These are phyloP conservation scores for Globisporangium emineosum DNA, from an alignment of 352 stramenopile genomes.

Conservation along the genomic window DNA sequence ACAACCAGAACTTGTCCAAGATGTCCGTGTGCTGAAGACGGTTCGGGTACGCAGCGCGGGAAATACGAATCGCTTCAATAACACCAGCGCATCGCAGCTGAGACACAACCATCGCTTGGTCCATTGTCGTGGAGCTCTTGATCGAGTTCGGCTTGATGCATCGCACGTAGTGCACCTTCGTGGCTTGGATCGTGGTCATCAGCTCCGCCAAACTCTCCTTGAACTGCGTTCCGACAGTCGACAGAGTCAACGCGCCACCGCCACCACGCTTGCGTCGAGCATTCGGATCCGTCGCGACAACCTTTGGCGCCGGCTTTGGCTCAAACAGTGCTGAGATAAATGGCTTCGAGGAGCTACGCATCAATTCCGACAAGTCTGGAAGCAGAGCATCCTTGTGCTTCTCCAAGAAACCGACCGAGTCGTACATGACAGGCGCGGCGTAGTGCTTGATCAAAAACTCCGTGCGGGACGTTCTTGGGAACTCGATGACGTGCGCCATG, in stretches of 20 bases:
- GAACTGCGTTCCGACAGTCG: slow-evolving; percentile 90
- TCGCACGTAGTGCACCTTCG: slow-evolving; percentile 97
- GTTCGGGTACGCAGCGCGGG: slow-evolving; percentile 97
- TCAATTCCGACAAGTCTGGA: slow-evolving; percentile 91
- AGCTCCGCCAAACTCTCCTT: slow-evolving; percentile 91
- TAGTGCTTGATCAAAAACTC: slow-evolving; percentile 96
- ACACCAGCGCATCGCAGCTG: slow-evolving; percentile 98
- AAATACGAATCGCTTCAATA: slow-evolving; percentile 98
- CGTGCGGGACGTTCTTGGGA: slow-evolving; percentile 77
- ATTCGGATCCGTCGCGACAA: slow-evolving; percentile 26
- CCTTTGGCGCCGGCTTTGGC: slow-evolving; percentile 48
- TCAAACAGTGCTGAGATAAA: slow-evolving; percentile 78
- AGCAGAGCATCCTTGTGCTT: slow-evolving; percentile 96
- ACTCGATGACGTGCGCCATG: slow-evolving; percentile 82
- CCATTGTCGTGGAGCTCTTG: slow-evolving; percentile 90
- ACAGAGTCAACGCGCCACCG: slow-evolving; percentile 56
- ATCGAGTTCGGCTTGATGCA: slow-evolving; percentile 99
- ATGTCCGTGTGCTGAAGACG: slow-evolving; percentile 90
- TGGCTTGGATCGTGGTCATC: slow-evolving; percentile 94
- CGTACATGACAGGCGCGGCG: slow-evolving; percentile 92
- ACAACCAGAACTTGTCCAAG: slow-evolving; percentile 81
- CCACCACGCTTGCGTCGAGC: slow-evolving; percentile 51
- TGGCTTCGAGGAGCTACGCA: slow-evolving; percentile 68
- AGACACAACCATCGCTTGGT: slow-evolving; percentile 92
- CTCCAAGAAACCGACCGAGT: slow-evolving; percentile 92